A percentile compares a stretch with the other conserved stretches of the same genome.
Evolutionary conservation across 495 filamentous ascomycete genomes (phyloP).

Genomic region (Penicillium crystallinum): DNA sequence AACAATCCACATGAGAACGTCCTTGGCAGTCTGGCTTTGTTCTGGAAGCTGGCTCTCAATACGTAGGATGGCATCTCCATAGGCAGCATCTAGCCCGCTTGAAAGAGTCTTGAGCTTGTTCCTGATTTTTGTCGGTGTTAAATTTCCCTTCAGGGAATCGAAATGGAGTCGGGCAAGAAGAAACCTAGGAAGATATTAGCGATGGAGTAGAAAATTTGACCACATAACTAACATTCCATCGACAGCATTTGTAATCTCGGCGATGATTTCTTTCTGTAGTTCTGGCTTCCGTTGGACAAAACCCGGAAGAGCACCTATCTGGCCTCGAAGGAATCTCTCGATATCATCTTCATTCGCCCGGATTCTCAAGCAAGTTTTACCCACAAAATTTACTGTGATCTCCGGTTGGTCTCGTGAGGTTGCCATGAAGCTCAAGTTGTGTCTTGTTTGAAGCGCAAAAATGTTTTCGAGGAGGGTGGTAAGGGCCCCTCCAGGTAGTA

Average conservation of each 20-base stretch:
- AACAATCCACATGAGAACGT: background rate
- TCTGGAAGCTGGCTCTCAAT: background rate
- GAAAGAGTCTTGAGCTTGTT: background rate
- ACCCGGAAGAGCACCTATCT: background rate
- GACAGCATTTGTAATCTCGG: background rate
- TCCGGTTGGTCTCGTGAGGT: background rate
- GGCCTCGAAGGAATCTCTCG: background rate
- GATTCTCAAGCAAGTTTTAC: background rate
- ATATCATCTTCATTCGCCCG: background rate
- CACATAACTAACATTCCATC: background rate
- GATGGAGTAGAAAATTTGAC: no score
- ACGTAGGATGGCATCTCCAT: background rate
- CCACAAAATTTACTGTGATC: background rate
- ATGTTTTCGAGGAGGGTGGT: background rate
- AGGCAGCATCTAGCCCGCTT: background rate
- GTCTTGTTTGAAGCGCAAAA: background rate
- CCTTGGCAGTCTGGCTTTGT: background rate
- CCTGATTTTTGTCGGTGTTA: background rate
- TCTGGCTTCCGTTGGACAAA: background rate
- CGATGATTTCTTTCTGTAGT: background rate
- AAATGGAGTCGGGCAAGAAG: background rate
- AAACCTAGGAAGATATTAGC: background rate
- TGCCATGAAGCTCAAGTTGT: background rate
- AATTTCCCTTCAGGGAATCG: background rate
- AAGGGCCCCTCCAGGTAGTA: background rate